Conservation (phyloP, 768 basidiomycete species). For the Tricholoma furcatifolium region DNA sequence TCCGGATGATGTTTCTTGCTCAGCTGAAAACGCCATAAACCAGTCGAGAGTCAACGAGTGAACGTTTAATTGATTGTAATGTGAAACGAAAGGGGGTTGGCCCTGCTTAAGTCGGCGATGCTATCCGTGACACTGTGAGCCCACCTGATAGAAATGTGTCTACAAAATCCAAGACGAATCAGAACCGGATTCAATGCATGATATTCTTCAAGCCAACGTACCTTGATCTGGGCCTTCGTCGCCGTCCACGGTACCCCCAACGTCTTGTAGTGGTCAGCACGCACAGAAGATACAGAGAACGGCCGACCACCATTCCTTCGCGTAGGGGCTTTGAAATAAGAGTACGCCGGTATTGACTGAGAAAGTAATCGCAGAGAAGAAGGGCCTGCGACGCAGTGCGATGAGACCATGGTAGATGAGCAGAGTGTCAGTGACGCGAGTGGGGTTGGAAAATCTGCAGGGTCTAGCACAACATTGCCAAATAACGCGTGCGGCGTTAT, state of each 20-base stretch:
- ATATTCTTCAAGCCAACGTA: constrained; percentile 8
- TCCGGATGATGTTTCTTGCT: constrained; percentile 52
- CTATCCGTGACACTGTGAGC: not conserved
- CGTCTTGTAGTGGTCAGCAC: constrained; percentile 36
- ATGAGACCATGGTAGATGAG: not conserved
- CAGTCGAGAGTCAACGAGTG: not conserved
- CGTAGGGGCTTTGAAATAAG: not conserved
- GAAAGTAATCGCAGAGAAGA: not conserved
- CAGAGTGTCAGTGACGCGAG: no score
- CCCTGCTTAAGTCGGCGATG: not conserved
- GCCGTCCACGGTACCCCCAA: constrained; percentile 37
- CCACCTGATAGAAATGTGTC: constrained; percentile 44
- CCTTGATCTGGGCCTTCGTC: constrained; percentile 44
- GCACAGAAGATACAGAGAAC: constrained; percentile 24
- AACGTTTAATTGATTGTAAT: not conserved
- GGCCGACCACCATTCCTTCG: not conserved
- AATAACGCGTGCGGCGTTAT: not conserved
- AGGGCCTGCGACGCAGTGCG: not conserved
- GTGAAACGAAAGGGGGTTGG: not conserved
- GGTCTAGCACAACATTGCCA: not conserved
- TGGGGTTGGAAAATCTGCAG: not conserved
- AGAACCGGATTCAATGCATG: not conserved
- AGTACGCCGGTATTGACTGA: not conserved
- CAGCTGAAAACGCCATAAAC: constrained; percentile 25
- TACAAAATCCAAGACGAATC: constrained; percentile 11